phyloP scores from a whole-genome alignment of 164 flowering plant species.

The Umbellularia californica region DNA sequence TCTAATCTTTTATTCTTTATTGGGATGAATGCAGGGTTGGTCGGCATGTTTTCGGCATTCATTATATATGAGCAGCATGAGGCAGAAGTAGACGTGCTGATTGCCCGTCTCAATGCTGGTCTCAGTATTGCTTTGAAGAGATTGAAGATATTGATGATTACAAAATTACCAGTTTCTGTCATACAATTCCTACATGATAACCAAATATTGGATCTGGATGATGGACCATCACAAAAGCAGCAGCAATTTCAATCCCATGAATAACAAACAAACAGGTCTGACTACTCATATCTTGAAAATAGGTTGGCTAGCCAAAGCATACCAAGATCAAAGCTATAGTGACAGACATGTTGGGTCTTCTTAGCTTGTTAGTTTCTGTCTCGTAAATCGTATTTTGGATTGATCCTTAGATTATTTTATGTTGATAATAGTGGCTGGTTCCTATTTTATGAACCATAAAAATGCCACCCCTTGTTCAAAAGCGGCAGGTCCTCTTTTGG shows the following conservation, averaged over 20 bases:
- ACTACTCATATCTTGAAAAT: neutral
- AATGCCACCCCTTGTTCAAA: neutral
- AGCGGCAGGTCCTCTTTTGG: neutral
- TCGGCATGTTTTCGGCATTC: constrained; percentile 54
- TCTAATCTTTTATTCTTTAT: neutral
- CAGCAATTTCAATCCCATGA: neutral
- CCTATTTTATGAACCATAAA: neutral
- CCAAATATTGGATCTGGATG: neutral
- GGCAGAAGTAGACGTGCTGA: constrained; percentile 44
- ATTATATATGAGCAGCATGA: constrained; percentile 73
- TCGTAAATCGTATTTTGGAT: too few species aligned
- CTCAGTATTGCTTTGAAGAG: constrained; percentile 18
- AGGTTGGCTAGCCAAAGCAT: neutral
- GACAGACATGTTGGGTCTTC: neutral
- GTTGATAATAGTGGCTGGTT: too few species aligned
- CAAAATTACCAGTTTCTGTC: constrained; percentile 25
- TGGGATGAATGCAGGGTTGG: constrained; percentile 41
- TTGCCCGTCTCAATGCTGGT: constrained; percentile 11
- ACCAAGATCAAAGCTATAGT: neutral
- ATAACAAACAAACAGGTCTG: neutral
- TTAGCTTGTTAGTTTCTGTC: neutral
- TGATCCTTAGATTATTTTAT: too few species aligned
- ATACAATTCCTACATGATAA: neutral
- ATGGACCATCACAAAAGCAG: neutral
- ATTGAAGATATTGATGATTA: constrained; percentile 19